A percentile compares a stretch with the other conserved stretches of the same genome.
Evolutionary conservation across 169 alveolate genomes (phyloP).

Genomic region (Plasmodium gonderi): DNA sequence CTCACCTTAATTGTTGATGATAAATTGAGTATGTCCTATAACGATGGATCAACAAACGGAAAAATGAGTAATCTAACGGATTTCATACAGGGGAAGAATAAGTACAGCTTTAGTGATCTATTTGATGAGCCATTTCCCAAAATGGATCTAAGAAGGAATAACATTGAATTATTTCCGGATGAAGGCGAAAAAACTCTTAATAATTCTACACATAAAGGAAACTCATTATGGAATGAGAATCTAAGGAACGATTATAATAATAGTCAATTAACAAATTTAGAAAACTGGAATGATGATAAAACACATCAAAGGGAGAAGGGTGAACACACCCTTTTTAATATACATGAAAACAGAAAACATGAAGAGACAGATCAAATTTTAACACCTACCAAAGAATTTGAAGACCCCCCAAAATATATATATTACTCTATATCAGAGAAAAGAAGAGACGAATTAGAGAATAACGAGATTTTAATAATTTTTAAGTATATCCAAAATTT

Average conservation of each 20-base stretch:
- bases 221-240: not conserved
- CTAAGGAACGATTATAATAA: not conserved
- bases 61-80: not conserved
- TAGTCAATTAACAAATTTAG: not conserved
- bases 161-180: not conserved
- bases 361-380: not conserved
- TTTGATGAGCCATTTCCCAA: not conserved
- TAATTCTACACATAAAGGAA: not conserved
- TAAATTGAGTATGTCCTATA: slow-evolving; percentile 8
- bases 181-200: not conserved
- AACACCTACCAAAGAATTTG: not conserved
- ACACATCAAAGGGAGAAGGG: not conserved
- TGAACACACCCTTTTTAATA: not conserved
- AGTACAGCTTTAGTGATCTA: slow-evolving; percentile 6
- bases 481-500: slow-evolving; percentile 67
- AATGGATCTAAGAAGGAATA: not conserved
- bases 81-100: not conserved
- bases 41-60: not conserved
- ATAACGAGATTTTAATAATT: slow-evolving; percentile 32
- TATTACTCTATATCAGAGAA: not conserved
- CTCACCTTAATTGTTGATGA: slow-evolving; percentile 37
- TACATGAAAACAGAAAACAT: not conserved
- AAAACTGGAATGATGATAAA: not conserved
- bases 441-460: not conserved
- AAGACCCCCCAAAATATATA: not conserved